phyloP scores from a whole-genome alignment of 2,329 filamentous ascomycete genomes.

The Onygena corvina region DNA sequence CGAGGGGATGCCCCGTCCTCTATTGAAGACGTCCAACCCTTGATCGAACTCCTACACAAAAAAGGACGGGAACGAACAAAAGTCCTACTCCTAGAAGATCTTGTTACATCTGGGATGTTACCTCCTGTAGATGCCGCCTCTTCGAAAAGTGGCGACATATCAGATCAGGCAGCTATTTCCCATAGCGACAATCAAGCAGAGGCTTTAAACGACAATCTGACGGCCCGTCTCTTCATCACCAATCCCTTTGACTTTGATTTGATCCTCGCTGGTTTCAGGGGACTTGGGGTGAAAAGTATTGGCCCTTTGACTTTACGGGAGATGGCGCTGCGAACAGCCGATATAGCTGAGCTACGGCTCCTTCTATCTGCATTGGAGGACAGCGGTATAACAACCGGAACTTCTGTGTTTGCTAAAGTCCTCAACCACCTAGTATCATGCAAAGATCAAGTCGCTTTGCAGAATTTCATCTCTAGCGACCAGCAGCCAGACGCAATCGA shows the following conservation, averaged over 20 bases:
- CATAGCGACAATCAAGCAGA: constrained; percentile 1
- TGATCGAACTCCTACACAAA: constrained; percentile 31
- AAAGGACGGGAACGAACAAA: constrained; percentile 19
- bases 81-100: constrained; percentile 7
- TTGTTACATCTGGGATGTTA: constrained; percentile 11
- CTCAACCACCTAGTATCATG: constrained; percentile 52
- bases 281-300: constrained; percentile 59
- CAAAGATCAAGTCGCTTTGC: constrained; percentile 42
- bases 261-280: constrained; percentile 55
- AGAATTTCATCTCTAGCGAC: constrained; percentile 45
- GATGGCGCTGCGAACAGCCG: constrained; percentile 54
- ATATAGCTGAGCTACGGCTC: constrained; percentile 43
- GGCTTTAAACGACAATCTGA: constrained; percentile 54
- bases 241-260: constrained; percentile 60
- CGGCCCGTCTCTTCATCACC: constrained; percentile 71
- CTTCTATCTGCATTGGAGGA: constrained; percentile 51
- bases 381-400: constrained; percentile 50
- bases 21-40: constrained; percentile 28
- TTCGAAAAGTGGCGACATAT: too few species aligned
- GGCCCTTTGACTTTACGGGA: constrained; percentile 67
- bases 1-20: constrained; percentile 33
- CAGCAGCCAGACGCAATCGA: constrained; percentile 54
- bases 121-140: background rate
- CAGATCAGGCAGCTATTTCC: background rate
- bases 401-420: constrained; percentile 53